Base-by-base conservation (phyloP, 768 basidiomycete genomes). In the Lepiota brunneoincarnata region DNA sequence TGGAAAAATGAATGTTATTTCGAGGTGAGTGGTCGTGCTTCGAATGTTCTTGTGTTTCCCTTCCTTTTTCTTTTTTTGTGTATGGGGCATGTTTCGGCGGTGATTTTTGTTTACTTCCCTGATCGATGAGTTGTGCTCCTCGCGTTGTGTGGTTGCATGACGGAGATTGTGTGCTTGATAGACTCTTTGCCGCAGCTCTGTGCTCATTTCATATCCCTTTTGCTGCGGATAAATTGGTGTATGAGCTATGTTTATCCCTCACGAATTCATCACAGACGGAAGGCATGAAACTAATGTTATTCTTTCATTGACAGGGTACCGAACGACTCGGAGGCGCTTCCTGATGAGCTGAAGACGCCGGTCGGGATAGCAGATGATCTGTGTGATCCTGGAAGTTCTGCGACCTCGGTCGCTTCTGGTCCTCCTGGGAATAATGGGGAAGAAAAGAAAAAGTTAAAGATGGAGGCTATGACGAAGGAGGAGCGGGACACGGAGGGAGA, bases 1-100 rank as follows among this genome's bases (percentile, higher is more conserved):
- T 51, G 72, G 75, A 49, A 84, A 80, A 71, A 83, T 87, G 83
- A 69, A 79, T 26, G 71, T 88, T 20, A 77, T 91, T 51, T 81
- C 83, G 40, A 78, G 88, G 90, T 90, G 61, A 58, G 79, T 73
- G 44, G 37, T 38, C 28, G 26, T 49, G 35, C 55, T 56, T 54
- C 54, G 55, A 43, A 46, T 40, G 23, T 18, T 48, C 57, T 48
- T 55, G 51, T 39, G 26, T 53, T 55, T 53, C 46, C 39, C 56
- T 31, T 38, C 42, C 36, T 54, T 45, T 56, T 20, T 48, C 46
- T 58, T 54, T 45, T 56, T 20, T 48, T 48, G 58, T 50, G 38
- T 52, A 28, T 17, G 38, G 39, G 43, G 54, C 56, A 52, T 35
- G 35, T 55, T 38, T 39, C 56, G 51, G 23, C 39, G 34, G 36